A percentile compares a stretch with the other conserved stretches of the same genome.
Evolutionary conservation across 2,329 filamentous ascomycete species (phyloP).

Genomic region (Curvularia spicifera): DNA sequence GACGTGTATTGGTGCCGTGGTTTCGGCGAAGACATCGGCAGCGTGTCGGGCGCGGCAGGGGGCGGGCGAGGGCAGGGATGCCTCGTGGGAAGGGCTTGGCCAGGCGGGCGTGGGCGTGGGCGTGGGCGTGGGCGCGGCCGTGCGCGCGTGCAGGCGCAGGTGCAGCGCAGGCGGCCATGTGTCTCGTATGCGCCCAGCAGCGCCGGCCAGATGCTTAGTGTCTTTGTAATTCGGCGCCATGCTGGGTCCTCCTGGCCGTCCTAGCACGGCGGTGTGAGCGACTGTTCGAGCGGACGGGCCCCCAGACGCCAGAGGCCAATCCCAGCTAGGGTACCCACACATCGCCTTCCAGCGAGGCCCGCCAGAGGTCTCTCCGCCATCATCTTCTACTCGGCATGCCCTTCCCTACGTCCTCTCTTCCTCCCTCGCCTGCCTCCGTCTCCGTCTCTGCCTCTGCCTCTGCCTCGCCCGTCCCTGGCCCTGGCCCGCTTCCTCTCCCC

Average conservation of each 20-base stretch:
- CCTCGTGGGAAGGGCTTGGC: slow-evolving; percentile 43
- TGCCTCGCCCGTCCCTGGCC: not conserved
- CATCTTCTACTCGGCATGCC: slow-evolving; percentile 45
- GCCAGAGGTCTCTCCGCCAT: slow-evolving; percentile 40
- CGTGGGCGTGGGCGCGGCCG: too few relatives aligned
- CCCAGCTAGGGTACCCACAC: slow-evolving; percentile 48
- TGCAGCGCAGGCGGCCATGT: slow-evolving; percentile 39
- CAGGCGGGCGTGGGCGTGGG: slow-evolving; percentile 15
- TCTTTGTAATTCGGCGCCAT: slow-evolving; percentile 30
- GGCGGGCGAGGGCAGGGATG: slow-evolving; percentile 37
- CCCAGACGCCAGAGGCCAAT: slow-evolving; percentile 32
- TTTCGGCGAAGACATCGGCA: slow-evolving; percentile 19
- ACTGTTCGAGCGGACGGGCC: slow-evolving; percentile 22
- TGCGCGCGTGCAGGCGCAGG: too few relatives aligned
- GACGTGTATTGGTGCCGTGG: too few relatives aligned
- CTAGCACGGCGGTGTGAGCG: slow-evolving; percentile 37
- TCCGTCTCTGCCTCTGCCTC: slow-evolving; percentile 31
- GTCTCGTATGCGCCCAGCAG: slow-evolving; percentile 27
- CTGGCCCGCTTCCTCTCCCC: slow-evolving; percentile 18
- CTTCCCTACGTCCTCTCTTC: slow-evolving; percentile 39
- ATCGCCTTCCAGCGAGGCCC: slow-evolving; percentile 40
- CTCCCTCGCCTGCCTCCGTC: slow-evolving; percentile 30
- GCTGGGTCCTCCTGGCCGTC: slow-evolving; percentile 35
- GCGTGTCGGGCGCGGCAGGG: slow-evolving; percentile 21
- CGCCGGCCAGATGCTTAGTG: too few relatives aligned